Evolutionary conservation across 176 grass and related monocot species (phyloP).

Genomic region (Typha latifolia): DNA sequence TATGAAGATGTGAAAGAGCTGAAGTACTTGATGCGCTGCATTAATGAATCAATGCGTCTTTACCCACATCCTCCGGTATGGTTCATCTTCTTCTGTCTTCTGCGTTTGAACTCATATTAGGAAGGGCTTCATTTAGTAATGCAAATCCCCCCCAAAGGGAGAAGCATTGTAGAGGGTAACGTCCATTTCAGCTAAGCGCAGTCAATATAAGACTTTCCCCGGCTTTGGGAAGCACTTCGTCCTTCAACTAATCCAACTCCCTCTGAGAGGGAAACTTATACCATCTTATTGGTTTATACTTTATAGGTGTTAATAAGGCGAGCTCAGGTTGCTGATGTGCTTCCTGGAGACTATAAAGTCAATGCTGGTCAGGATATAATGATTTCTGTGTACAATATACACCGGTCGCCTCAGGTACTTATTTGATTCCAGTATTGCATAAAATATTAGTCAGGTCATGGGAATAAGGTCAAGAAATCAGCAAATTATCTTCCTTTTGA

Average conservation of each 20-base stretch:
- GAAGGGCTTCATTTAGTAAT: too few relatives aligned
- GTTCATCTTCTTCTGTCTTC: conserved; percentile 29
- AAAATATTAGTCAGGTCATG: background rate
- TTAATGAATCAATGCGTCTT: conserved; percentile 98
- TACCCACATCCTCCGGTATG: conserved; percentile 95
- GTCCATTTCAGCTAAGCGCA: too few relatives aligned
- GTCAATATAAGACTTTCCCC: too few relatives aligned
- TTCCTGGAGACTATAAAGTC: conserved; percentile 92
- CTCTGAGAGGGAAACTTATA: background rate
- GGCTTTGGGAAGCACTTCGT: too few relatives aligned
- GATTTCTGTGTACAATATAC: conserved; percentile 99
- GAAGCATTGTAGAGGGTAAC: too few relatives aligned
- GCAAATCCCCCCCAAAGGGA: too few relatives aligned
- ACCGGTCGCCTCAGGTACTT: conserved; percentile 69
- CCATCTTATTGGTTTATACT: conserved; percentile 1
- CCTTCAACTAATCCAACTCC: too few relatives aligned
- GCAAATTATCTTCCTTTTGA: too few relatives aligned
- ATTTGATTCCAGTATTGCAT: background rate
- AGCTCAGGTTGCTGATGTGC: conserved; percentile 72
- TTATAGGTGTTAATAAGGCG: conserved; percentile 79
- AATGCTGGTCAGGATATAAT: conserved; percentile 89
- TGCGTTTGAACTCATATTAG: conserved; percentile 13
- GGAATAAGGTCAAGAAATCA: too few relatives aligned
- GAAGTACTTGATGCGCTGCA: conserved; percentile 97
- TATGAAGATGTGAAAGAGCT: conserved; percentile 97